phyloP scores from a whole-genome alignment of 2,329 filamentous ascomycete genomes.

The Penicillium sp. region DNA sequence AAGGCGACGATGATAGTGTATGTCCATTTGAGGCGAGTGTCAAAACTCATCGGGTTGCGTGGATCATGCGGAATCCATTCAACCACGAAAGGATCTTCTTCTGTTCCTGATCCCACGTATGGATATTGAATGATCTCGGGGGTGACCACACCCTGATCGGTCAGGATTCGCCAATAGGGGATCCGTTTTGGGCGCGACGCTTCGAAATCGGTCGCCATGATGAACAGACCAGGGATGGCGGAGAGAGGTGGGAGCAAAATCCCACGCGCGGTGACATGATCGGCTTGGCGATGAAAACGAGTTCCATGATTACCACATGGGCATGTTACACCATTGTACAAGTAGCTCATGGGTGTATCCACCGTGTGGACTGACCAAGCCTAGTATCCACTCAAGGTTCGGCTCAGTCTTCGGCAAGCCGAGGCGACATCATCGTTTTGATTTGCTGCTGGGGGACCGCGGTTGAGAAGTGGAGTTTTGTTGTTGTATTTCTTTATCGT shows the following conservation, averaged over 20 bases:
- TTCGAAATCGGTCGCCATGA: conserved; percentile 6
- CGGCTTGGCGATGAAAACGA: neutral
- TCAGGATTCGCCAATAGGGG: conserved; percentile 26
- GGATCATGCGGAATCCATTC: conserved; percentile 39
- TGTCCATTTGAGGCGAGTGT: conserved; percentile 31
- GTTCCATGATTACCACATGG: neutral
- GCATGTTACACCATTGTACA: neutral
- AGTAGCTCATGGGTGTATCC: neutral
- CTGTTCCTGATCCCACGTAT: conserved; percentile 34
- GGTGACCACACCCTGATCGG: conserved; percentile 25
- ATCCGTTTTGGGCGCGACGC: conserved; percentile 11
- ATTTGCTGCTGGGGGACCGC: conserved; percentile 1
- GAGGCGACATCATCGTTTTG: neutral
- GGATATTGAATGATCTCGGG: conserved; percentile 22
- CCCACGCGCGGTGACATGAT: neutral
- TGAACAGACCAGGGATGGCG: neutral
- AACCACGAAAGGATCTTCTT: conserved; percentile 38
- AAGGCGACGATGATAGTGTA: conserved; percentile 33
- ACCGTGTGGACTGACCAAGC: neutral
- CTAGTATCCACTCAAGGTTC: neutral
- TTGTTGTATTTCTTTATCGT: neutral
- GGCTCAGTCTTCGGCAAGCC: conserved; percentile 13
- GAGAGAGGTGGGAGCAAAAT: neutral
- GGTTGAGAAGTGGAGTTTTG: neutral
- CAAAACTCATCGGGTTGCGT: conserved; percentile 36